These are phyloP conservation scores for Luffa aegyptiaca DNA, from an alignment of 306 rosid genomes.

Conservation along the genomic window DNA sequence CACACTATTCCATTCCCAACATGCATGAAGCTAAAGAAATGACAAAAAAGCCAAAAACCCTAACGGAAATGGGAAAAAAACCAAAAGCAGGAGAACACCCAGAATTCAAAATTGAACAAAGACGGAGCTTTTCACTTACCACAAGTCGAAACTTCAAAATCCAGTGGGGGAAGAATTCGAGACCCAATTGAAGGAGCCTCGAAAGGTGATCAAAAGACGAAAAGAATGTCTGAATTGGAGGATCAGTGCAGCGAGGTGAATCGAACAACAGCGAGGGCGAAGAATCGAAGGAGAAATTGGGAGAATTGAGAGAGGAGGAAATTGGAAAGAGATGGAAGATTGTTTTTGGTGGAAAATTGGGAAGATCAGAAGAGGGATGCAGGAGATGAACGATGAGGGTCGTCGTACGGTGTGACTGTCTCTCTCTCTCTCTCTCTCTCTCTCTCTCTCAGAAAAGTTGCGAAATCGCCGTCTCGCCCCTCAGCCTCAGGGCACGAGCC, in stretches of 20 bases:
- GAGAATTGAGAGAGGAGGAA: background rate
- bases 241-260: background rate
- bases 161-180: background rate
- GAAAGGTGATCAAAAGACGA: background rate
- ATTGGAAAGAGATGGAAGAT: background rate
- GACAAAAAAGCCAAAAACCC: conserved; percentile 1
- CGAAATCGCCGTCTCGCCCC: conserved; percentile 11
- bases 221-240: background rate
- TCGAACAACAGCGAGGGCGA: background rate
- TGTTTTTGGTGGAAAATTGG: background rate
- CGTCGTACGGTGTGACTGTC: conserved; percentile 2
- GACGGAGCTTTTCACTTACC: background rate
- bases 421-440: background rate
- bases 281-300: background rate
- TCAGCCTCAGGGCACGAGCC: background rate
- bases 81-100: background rate
- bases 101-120: background rate
- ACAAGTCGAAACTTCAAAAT: background rate
- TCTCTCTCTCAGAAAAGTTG: background rate
- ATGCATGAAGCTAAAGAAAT: background rate
- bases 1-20: background rate
- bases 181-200: background rate
- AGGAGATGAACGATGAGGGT: background rate
- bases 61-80: background rate
- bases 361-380: background rate